phyloP scores from a whole-genome alignment of 2,329 filamentous ascomycete species.

The Cryphonectria nitschkei region DNA sequence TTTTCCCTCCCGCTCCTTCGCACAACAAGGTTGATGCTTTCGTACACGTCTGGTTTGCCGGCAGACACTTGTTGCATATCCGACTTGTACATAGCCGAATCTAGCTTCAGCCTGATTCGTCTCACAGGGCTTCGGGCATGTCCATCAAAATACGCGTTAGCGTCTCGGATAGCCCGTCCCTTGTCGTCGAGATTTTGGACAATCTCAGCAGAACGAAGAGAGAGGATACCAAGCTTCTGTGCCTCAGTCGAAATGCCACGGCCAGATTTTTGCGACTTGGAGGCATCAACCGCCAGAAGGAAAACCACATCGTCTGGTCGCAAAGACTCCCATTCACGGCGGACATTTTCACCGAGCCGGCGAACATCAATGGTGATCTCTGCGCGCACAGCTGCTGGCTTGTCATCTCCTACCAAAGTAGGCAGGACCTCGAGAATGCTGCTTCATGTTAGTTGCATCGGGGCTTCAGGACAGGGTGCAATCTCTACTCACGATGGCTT shows the following conservation, averaged over 20 bases:
- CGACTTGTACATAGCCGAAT: constrained; percentile 74
- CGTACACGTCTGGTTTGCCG: constrained; percentile 80
- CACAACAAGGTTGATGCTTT: constrained; percentile 81
- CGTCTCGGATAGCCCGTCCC: constrained; percentile 71
- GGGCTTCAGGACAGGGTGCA: not conserved
- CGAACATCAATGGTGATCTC: constrained; percentile 86
- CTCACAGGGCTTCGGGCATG: constrained; percentile 64
- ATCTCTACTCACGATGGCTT: constrained; percentile 64
- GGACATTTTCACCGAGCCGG: constrained; percentile 73
- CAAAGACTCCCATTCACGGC: constrained; percentile 87
- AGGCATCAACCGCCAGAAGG: constrained; percentile 74
- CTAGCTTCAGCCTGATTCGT: constrained; percentile 79
- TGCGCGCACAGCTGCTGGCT: constrained; percentile 82
- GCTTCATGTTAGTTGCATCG: constrained; percentile 34
- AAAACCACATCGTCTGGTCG: constrained; percentile 89
- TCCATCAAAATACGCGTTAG: constrained; percentile 64
- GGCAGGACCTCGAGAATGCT: constrained; percentile 81
- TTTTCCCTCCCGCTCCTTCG: constrained; percentile 87
- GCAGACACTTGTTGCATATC: constrained; percentile 70
- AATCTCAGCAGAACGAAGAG: constrained; percentile 82
- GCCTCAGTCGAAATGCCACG: constrained; percentile 57
- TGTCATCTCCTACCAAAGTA: constrained; percentile 78
- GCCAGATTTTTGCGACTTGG: constrained; percentile 52
- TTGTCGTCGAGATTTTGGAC: constrained; percentile 86
- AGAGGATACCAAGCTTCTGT: constrained; percentile 68